Percentiles rank a stretch among this genome's conserved stretches.
Evolutionary conservation across 495 filamentous ascomycete genomes (phyloP).

Genomic region (Amniculicola lignicola): DNA sequence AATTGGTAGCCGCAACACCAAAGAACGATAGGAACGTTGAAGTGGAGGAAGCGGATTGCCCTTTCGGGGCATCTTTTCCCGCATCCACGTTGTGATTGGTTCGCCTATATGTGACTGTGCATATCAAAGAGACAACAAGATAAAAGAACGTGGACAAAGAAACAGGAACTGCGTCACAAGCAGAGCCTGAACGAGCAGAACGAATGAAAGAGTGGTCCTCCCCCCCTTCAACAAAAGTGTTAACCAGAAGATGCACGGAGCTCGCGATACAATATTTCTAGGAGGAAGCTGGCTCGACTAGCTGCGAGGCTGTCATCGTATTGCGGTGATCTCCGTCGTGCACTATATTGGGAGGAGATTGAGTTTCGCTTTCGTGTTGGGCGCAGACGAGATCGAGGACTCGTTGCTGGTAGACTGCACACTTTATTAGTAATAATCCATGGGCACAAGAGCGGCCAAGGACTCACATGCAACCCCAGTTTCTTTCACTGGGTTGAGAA

Average conservation of each 20-base stretch:
- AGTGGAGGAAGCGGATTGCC: slow-evolving; percentile 9
- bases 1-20: background rate
- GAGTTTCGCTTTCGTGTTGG: slow-evolving; percentile 43
- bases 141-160: background rate
- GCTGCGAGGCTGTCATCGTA: background rate
- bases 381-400: slow-evolving; percentile 54
- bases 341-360: slow-evolving; percentile 27
- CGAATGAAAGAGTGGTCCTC: background rate
- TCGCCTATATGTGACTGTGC: background rate
- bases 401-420: slow-evolving; percentile 53
- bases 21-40: background rate
- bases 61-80: slow-evolving; percentile 11
- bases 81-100: background rate
- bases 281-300: slow-evolving; percentile 26
- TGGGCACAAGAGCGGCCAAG: background rate
- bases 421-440: background rate
- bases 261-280: background rate
- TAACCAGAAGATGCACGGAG: background rate
- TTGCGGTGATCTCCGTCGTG: too few species aligned
- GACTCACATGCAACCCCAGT: slow-evolving; percentile 55
- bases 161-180: background rate
- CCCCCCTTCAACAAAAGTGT: too few species aligned
- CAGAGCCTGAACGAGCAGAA: background rate
- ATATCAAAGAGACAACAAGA: slow-evolving; percentile 9
- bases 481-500: slow-evolving; percentile 58